phyloP scores from a whole-genome alignment of 495 filamentous ascomycete genomes.

The Aspergillus leporis region DNA sequence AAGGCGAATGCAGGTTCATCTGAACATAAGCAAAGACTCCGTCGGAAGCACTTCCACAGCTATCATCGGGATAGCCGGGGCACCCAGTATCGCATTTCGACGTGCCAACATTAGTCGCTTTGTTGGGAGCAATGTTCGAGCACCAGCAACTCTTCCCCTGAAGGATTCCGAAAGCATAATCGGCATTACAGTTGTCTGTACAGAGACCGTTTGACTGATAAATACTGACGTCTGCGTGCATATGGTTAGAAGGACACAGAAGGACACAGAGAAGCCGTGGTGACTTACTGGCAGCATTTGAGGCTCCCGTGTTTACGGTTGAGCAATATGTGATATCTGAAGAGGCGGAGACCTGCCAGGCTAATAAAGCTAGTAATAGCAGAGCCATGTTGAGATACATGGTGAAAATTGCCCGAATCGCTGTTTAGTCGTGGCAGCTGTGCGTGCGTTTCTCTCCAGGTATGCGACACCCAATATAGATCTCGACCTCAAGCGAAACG shows the following conservation, averaged over 20 bases:
- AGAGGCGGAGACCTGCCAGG: slow-evolving; percentile 17
- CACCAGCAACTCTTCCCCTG: slow-evolving; percentile 73
- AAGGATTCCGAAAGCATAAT: slow-evolving; percentile 69
- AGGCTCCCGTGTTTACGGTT: slow-evolving; percentile 42
- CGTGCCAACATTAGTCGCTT: slow-evolving; percentile 32
- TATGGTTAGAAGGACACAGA: slow-evolving; percentile 14
- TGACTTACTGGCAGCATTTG: slow-evolving; percentile 31
- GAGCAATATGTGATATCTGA: slow-evolving; percentile 44
- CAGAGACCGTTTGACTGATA: slow-evolving; percentile 72
- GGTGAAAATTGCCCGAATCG: slow-evolving; percentile 4
- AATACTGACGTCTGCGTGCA: slow-evolving; percentile 45
- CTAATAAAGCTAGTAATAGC: slow-evolving; percentile 26
- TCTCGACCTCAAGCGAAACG: neutral
- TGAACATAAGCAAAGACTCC: slow-evolving; percentile 62
- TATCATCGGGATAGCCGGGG: slow-evolving; percentile 66
- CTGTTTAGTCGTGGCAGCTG: neutral
- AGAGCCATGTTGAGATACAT: slow-evolving; percentile 23
- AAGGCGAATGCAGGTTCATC: slow-evolving; percentile 26
- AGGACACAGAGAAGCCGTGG: neutral
- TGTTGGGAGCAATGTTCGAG: slow-evolving; percentile 64
- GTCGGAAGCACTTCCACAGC: slow-evolving; percentile 57
- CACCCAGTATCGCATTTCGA: slow-evolving; percentile 58
- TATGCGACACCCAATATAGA: neutral
- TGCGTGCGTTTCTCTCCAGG: neutral
- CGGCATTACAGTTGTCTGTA: slow-evolving; percentile 46